Evolutionary conservation across 108 stramenopile species (phyloP).

Genomic region (Asterionellopsis glacialis): DNA sequence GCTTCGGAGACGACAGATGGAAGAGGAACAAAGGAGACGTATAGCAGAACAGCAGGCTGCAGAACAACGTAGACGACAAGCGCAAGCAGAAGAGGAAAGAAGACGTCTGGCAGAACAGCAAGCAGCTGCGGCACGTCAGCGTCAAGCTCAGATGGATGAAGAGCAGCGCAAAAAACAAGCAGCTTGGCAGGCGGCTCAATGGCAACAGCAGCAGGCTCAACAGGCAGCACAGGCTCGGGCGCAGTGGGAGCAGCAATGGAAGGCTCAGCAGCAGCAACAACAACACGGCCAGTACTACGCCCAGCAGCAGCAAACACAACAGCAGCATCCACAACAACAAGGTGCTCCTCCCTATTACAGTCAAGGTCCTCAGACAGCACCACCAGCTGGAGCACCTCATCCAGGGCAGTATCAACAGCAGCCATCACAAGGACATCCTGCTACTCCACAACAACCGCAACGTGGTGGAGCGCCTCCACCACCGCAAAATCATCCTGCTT

Average conservation of each 20-base stretch:
- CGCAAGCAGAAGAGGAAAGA: conserved; percentile 39
- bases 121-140: conserved; percentile 26
- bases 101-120: conserved; percentile 20
- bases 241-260: conserved; percentile 24
- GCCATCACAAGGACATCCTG: conserved; percentile 6
- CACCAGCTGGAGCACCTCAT: conserved; percentile 16
- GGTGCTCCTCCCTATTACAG: conserved; percentile 3
- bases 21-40: conserved; percentile 20
- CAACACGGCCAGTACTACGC: conserved; percentile 18
- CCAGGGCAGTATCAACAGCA: conserved; percentile 15
- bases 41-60: conserved; percentile 24
- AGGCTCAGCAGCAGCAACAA: conserved; percentile 29
- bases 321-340: conserved; percentile 28
- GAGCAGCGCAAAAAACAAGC: conserved; percentile 4
- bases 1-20: conserved; percentile 29
- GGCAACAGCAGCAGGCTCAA: conserved; percentile 30
- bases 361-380: conserved; percentile 4
- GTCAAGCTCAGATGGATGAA: conserved; percentile 29
- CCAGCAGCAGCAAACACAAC: conserved; percentile 27
- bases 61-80: conserved; percentile 30
- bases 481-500: conserved; percentile 21
- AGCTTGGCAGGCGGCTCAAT: conserved; percentile 21
- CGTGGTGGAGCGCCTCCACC: conserved; percentile 10
- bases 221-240: conserved; percentile 14
- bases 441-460: conserved; percentile 7